phyloP scores from a whole-genome alignment of 2,329 filamentous ascomycete species.

The Seiridium cupressi region DNA sequence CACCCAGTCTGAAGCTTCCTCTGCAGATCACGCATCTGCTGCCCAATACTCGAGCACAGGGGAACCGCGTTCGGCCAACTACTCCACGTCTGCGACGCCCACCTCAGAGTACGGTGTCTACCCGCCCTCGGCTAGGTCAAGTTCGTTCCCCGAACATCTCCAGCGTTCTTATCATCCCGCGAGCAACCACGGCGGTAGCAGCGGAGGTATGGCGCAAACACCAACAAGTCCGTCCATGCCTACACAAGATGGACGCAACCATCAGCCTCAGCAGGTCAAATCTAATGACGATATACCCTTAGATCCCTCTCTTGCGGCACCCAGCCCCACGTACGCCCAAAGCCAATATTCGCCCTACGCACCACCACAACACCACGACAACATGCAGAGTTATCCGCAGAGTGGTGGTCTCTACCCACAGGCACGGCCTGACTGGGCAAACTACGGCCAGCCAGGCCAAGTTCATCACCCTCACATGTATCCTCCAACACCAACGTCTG shows the following conservation, averaged over 20 bases:
- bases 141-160: slow-evolving; percentile 84
- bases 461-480: slow-evolving; percentile 54
- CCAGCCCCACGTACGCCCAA: slow-evolving; percentile 87
- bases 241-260: slow-evolving; percentile 77
- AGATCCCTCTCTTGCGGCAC: slow-evolving; percentile 96
- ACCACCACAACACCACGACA: slow-evolving; percentile 67
- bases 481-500: slow-evolving; percentile 53
- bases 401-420: slow-evolving; percentile 64
- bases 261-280: slow-evolving; percentile 75
- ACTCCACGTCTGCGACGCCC: slow-evolving; percentile 77
- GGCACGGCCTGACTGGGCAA: slow-evolving; percentile 72
- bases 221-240: slow-evolving; percentile 95
- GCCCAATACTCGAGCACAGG: slow-evolving; percentile 82
- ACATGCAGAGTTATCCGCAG: slow-evolving; percentile 75
- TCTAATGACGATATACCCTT: slow-evolving; percentile 98
- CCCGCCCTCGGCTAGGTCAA: slow-evolving; percentile 70
- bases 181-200: slow-evolving; percentile 69
- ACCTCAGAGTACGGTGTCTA: slow-evolving; percentile 86
- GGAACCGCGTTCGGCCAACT: slow-evolving; percentile 71
- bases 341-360: slow-evolving; percentile 85
- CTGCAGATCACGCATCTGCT: slow-evolving; percentile 91
- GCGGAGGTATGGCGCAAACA: slow-evolving; percentile 92
- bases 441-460: slow-evolving; percentile 55
- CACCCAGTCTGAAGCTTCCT: slow-evolving; percentile 79
- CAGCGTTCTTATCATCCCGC: slow-evolving; percentile 81